Conservation (phyloP, 2,329 filamentous ascomycete species). For the Epicoccum sorghinum region DNA sequence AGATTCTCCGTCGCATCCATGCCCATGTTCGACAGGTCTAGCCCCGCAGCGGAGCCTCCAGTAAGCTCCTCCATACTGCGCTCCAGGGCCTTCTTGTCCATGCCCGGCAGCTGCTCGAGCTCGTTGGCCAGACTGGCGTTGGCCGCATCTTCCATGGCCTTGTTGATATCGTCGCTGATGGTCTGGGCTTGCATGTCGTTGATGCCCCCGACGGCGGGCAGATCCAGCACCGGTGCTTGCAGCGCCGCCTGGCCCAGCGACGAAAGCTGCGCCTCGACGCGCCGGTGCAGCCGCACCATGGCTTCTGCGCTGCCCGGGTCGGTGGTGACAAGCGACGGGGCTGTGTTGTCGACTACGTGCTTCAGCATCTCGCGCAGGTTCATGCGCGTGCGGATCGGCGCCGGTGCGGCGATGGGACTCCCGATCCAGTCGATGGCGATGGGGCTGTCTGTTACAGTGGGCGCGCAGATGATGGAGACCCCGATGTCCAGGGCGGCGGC, state of each 20-base stretch:
- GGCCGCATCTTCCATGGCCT: constrained; percentile 46
- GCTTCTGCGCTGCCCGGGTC: constrained; percentile 66
- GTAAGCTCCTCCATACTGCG: constrained; percentile 40
- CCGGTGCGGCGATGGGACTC: constrained; percentile 33
- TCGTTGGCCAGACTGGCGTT: constrained; percentile 41
- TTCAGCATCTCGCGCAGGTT: constrained; percentile 67
- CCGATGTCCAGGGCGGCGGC: constrained; percentile 72
- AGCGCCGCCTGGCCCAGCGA: constrained; percentile 32
- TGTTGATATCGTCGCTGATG: constrained; percentile 40
- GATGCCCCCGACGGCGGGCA: constrained; percentile 35
- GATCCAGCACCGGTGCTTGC: constrained; percentile 32
- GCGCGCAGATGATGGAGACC: constrained; percentile 71
- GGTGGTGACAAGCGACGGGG: constrained; percentile 58
- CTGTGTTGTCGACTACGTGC: constrained; percentile 63
- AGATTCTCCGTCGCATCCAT: constrained; percentile 34
- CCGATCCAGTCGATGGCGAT: constrained; percentile 43
- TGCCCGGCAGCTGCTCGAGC: constrained; percentile 36
- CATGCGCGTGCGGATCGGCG: constrained; percentile 49
- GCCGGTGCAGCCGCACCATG: constrained; percentile 66
- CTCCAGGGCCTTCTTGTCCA: constrained; percentile 44
- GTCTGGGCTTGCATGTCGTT: constrained; percentile 34
- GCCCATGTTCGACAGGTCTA: constrained; percentile 40
- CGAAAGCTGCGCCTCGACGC: constrained; percentile 68
- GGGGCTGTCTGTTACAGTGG: constrained; percentile 52
- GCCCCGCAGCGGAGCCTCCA: constrained; percentile 25